Conservation (phyloP, 202 grass and related monocot genomes). For the Eragrostis tef region DNA sequence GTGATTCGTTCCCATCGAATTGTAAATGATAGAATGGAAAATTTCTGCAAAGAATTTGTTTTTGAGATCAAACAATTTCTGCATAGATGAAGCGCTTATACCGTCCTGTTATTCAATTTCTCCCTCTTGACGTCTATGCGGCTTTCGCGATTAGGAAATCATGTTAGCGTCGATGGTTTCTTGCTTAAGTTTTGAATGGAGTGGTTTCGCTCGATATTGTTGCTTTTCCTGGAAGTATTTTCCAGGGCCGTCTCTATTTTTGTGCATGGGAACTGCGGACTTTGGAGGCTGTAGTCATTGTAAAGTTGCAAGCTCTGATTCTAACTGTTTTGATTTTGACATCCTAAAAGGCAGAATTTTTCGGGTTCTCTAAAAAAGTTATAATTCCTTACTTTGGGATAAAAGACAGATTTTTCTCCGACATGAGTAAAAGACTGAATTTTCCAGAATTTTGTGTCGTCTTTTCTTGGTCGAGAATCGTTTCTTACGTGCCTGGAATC, state of each 20-base stretch:
- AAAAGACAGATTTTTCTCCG: slow-evolving; percentile 33
- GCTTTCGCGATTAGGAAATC: neutral
- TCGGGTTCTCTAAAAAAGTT: slow-evolving; percentile 21
- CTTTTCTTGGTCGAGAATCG: slow-evolving; percentile 33
- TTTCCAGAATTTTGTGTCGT: slow-evolving; percentile 41
- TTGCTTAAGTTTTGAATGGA: slow-evolving; percentile 7
- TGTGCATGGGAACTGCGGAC: slow-evolving; percentile 41
- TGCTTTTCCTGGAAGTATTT: neutral
- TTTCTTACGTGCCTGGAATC: slow-evolving; percentile 41
- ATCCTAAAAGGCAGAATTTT: slow-evolving; percentile 50
- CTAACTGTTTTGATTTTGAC: slow-evolving; percentile 61
- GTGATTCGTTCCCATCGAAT: neutral
- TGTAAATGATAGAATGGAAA: neutral
- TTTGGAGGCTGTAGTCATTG: slow-evolving; percentile 35
- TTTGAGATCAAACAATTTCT: no score
- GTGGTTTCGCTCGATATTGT: neutral
- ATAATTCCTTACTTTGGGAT: slow-evolving; percentile 17
- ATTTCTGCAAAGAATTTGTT: slow-evolving; percentile 9
- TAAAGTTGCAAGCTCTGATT: slow-evolving; percentile 55
- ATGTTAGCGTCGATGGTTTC: neutral
- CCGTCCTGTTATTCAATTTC: neutral
- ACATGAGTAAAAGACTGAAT: slow-evolving; percentile 2
- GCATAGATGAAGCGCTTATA: neutral
- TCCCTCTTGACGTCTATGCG: neutral
- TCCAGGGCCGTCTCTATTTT: neutral